Base-by-base conservation (phyloP, 306 rosid genomes). In the Gastrolobium villosum region DNA sequence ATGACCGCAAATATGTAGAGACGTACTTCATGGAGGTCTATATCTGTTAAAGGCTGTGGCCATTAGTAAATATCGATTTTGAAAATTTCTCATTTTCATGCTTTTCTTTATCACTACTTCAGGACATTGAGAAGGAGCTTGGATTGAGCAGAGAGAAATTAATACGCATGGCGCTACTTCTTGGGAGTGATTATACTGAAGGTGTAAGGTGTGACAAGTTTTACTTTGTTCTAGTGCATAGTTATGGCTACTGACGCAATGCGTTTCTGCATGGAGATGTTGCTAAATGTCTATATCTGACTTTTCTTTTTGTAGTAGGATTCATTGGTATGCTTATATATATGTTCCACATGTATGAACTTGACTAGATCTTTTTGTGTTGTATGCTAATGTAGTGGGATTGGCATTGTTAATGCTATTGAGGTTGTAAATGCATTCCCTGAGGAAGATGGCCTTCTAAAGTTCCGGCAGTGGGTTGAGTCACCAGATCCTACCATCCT, bases 141-240 rank as follows among this genome's bases (percentile, higher is more conserved):
- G 97, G 99, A 56, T 82, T 94, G 79, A 75, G 84, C 68, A 88
- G 97, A 82, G 93, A 90, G 80, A 86, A 92, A 62, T 76, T 94
- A 87, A 77, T 90, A 79, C 90, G 87, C 87, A 92, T 92, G 95
- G 97, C 97, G 43, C 82, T 94, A 52, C 93, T 94, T 71, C 93
- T 94, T 61, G 99, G 99, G 81, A 94, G 99, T 88, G 99, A 94
- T 81, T 94, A 94, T 82, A 94, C 97, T 55, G 99, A 94, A 86
- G 99, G 99, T 74, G 82, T 94, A 74, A 94, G 99, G 99, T 94
- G 79, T 75, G 77, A 50, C 67, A 55, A 75, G 65, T 71, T 36
- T 52, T 79, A 45, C 49, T 45, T 76, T 70, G 37, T 71, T 77
- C 59, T 68, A 62, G 54, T 34, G 74, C 54, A 67, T 54, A 2